Base-by-base conservation (phyloP, 208 protist species). In the Leishmania lainsoni region DNA sequence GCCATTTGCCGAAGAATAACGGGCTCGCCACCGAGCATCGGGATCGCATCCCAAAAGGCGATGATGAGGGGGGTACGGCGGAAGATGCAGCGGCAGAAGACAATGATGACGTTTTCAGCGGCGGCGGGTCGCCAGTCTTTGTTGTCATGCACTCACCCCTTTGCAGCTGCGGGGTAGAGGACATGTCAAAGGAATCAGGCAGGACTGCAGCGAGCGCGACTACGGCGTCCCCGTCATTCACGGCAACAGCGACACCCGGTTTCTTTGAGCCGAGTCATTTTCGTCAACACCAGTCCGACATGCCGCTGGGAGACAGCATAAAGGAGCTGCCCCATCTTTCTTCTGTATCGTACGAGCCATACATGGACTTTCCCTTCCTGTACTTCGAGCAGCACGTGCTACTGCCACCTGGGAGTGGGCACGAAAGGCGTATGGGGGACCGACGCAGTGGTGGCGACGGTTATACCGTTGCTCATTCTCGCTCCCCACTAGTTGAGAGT, bases 131-230 rank as follows among this genome's bases (percentile, higher is more conserved):
- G 75, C 65, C 42, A 14, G 65, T 14, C n/a, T 48, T 32, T 6
- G 26, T 93, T 52, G 78, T 95, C 39, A 86, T 95, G 89, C 77
- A 93, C 76, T 86, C 88, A 0, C 74, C 61, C 16, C 80, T 89
- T 54, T 95, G 92, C 81, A 95, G 90, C 76, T 83, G 59, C 42
- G 29, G 45, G 45, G 49, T 9, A 1, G 54, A 77, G 14, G 35
- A 42, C 49, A 42, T 35, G 12, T 3, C 49, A 17, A 59, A 6
- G 0, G 71, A n/a, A 20, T 12, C 29, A 16, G 45, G 5, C 49
- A 51, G 4, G 26, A 14, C 71, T 58, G 1, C 71, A 9, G 71
- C 3, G 17, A n/a, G 35, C 5, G 54, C 54, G 32, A 65, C 54
- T 66, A 22, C 73, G 22, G 73, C 42, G 35, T 72, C 42, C 5